A percentile compares a stretch with the other conserved stretches of the same genome.
These are phyloP conservation scores for Capsicum chinense DNA, from an alignment of 257 asterid genomes.

Conservation along the genomic window DNA sequence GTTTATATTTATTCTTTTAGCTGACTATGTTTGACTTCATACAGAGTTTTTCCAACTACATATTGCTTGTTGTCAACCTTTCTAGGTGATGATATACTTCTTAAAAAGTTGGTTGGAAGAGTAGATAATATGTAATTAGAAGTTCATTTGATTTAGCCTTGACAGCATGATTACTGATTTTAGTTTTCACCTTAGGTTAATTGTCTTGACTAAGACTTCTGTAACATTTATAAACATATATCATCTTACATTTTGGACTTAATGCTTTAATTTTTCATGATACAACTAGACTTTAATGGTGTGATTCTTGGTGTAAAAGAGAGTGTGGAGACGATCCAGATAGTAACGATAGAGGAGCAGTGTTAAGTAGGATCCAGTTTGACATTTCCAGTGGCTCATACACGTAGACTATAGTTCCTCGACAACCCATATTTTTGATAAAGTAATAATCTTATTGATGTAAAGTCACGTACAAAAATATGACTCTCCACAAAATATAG, in stretches of 20 bases:
- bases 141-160: not conserved
- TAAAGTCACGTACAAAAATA: not conserved
- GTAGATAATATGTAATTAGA: constrained; percentile 19
- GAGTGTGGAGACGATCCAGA: not conserved
- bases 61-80: not conserved
- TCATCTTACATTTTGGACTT: constrained; percentile 12
- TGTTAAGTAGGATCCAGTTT: not conserved
- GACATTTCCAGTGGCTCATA: not conserved
- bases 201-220: not conserved
- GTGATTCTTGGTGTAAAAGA: constrained; percentile 19
- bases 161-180: not conserved
- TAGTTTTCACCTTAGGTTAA: not conserved
- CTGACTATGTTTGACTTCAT: not conserved
- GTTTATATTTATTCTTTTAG: not conserved
- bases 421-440: not conserved
- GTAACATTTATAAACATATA: not conserved
- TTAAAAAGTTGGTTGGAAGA: not conserved
- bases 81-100: not conserved
- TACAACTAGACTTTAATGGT: not conserved
- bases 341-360: not conserved
- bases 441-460: too few species aligned
- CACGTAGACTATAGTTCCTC: not conserved
- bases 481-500: not conserved
- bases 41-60: not conserved
- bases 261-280: not conserved